Evolutionary conservation across 495 filamentous ascomycete genomes (phyloP).

Genomic region (Margaritispora aquatica): DNA sequence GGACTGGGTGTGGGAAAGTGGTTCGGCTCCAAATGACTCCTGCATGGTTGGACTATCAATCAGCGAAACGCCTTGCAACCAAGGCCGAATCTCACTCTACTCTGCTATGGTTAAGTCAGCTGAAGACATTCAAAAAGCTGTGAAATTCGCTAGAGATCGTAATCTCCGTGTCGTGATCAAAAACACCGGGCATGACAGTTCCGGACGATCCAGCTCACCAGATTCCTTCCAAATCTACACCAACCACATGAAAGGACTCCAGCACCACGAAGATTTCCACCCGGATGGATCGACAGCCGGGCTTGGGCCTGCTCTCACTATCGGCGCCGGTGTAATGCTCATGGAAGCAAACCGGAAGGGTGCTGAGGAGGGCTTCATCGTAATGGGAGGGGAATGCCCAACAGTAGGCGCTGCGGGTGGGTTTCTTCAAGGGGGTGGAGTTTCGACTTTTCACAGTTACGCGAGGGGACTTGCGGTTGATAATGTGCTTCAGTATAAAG

Average conservation of each 20-base stretch:
- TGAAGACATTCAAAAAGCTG: constrained; percentile 28
- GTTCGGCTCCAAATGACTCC: neutral
- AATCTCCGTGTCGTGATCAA: constrained; percentile 30
- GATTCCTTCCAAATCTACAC: constrained; percentile 27
- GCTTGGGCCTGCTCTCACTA: constrained; percentile 20
- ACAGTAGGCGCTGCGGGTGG: constrained; percentile 32
- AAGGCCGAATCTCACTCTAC: constrained; percentile 26
- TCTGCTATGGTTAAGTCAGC: constrained; percentile 21
- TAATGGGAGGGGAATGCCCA: constrained; percentile 24
- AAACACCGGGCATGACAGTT: constrained; percentile 29
- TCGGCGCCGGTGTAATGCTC: constrained; percentile 26
- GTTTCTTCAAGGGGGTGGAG: constrained; percentile 29
- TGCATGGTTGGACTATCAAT: constrained; percentile 1
- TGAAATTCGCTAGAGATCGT: constrained; percentile 24
- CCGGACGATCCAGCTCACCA: constrained; percentile 21
- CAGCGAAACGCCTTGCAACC: constrained; percentile 16
- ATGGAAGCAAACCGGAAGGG: constrained; percentile 25
- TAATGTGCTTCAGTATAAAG: constrained; percentile 7
- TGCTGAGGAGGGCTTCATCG: constrained; percentile 8
- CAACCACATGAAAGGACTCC: constrained; percentile 24
- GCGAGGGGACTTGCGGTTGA: constrained; percentile 6
- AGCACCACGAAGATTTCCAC: constrained; percentile 11
- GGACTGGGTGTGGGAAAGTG: constrained; percentile 23
- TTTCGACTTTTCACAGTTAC: constrained; percentile 19
- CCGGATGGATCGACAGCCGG: constrained; percentile 12